A percentile compares a stretch with the other conserved stretches of the same genome.
Conservation (phyloP, 257 asterid genomes). For the Striga asiatica region DNA sequence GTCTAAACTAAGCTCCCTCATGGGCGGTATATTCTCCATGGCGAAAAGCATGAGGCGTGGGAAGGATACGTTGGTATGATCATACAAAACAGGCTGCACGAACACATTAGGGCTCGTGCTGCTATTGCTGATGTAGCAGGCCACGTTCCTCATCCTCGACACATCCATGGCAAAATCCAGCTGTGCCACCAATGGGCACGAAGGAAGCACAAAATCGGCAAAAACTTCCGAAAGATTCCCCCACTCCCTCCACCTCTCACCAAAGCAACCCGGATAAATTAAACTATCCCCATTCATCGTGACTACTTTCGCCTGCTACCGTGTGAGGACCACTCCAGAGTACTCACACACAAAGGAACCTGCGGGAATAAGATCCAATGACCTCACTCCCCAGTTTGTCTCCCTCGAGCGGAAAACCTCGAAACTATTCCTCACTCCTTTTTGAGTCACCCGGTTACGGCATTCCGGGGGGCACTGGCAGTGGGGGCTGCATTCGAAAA, state of each 20-base stretch:
- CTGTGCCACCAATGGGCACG: conserved; percentile 56
- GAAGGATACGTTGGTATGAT: conserved; percentile 66
- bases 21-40: conserved; percentile 82
- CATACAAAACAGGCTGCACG: conserved; percentile 71
- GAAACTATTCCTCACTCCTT: conserved; percentile 59
- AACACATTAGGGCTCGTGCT: conserved; percentile 57
- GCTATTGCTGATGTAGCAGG: conserved; percentile 88
- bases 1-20: conserved; percentile 75
- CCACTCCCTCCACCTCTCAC: conserved; percentile 81
- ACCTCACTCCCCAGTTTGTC: conserved; percentile 91
- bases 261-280: conserved; percentile 59
- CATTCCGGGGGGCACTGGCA: conserved; percentile 68
- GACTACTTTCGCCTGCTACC: conserved; percentile 57
- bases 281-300: conserved; percentile 85
- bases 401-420: conserved; percentile 84
- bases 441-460: conserved; percentile 70
- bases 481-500: conserved; percentile 80
- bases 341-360: conserved; percentile 90
- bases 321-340: conserved; percentile 71
- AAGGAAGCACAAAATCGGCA: conserved; percentile 46
- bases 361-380: conserved; percentile 73
- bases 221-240: conserved; percentile 56
- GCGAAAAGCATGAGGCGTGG: conserved; percentile 89
- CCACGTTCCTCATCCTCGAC: conserved; percentile 72
- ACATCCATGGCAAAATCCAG: conserved; percentile 86